Conservation (phyloP, 1,139 yeast species). For the Taphrina sp. region DNA sequence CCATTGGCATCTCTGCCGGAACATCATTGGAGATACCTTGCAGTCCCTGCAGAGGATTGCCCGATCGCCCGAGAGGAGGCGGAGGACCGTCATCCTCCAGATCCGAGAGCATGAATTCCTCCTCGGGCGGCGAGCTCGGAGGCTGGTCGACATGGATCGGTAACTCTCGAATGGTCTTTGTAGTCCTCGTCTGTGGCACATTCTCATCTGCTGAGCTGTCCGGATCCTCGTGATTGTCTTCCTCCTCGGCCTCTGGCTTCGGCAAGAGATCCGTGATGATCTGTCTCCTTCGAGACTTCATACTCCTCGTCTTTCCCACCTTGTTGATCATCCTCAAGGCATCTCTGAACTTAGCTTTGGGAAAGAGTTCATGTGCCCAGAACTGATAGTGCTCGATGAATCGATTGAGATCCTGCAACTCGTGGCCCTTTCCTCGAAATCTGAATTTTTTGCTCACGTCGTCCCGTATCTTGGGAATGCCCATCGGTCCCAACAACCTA, state of each 20-base stretch:
- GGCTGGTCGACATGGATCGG: not conserved
- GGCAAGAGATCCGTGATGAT: constrained; percentile 21
- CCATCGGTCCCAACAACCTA: constrained; percentile 43
- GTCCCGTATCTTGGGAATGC: constrained; percentile 43
- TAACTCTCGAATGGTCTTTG: not conserved
- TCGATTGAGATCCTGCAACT: constrained; percentile 49
- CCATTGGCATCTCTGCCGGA: constrained; percentile 10
- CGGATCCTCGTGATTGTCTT: not conserved
- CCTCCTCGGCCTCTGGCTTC: not conserved
- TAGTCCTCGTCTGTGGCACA: not conserved
- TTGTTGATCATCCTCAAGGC: constrained; percentile 46
- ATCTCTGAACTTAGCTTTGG: constrained; percentile 73
- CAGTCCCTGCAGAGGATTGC: not conserved
- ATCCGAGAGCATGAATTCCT: constrained; percentile 1
- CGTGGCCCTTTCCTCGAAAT: constrained; percentile 48
- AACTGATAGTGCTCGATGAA: constrained; percentile 69
- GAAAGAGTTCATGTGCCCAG: constrained; percentile 81
- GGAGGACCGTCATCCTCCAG: no score
- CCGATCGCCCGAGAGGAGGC: no score
- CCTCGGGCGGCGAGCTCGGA: constrained; percentile 4
- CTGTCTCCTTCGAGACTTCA: constrained; percentile 38
- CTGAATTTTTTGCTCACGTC: constrained; percentile 40
- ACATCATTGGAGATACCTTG: constrained; percentile 13
- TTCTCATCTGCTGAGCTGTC: constrained; percentile 6
- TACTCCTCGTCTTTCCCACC: constrained; percentile 42